phyloP scores from a whole-genome alignment of 768 basidiomycete genomes.

The Lactarius evosmus region DNA sequence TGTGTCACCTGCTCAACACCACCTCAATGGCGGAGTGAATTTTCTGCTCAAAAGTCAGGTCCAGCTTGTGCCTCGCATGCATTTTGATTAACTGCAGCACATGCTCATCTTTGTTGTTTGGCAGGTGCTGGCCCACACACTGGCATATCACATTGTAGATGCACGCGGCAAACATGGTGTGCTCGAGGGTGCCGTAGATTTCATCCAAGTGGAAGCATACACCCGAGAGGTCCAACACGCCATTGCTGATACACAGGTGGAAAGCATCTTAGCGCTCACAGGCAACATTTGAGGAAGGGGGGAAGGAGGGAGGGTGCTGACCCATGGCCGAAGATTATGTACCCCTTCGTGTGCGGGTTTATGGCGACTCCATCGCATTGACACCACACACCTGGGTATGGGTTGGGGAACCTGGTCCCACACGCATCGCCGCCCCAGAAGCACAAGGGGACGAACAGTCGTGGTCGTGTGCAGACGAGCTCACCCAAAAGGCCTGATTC shows the following conservation, averaged over 20 bases:
- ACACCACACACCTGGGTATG: constrained; percentile 63
- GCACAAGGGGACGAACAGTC: constrained; percentile 65
- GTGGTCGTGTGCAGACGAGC: constrained; percentile 63
- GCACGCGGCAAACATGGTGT: constrained; percentile 40
- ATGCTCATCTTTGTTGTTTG: constrained; percentile 64
- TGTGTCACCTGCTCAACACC: no score
- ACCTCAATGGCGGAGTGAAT: constrained; percentile 58
- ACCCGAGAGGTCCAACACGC: constrained; percentile 74
- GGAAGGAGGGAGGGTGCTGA: constrained; percentile 24
- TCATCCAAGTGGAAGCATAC: constrained; percentile 80
- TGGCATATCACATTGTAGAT: constrained; percentile 70
- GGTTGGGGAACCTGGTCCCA: constrained; percentile 55
- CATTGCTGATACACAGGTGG: constrained; percentile 44
- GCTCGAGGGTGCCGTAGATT: constrained; percentile 67
- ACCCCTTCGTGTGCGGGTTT: constrained; percentile 58
- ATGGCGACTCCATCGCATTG: constrained; percentile 67
- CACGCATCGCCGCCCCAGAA: no score
- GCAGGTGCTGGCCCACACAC: constrained; percentile 59
- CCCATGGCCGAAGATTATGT: constrained; percentile 70
- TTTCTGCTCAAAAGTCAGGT: constrained; percentile 40
- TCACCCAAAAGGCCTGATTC: constrained; percentile 59
- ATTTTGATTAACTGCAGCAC: constrained; percentile 76
- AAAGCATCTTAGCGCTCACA: constrained; percentile 24
- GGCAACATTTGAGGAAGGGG: neutral
- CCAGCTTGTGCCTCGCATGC: constrained; percentile 46